phyloP scores from a whole-genome alignment of 139 green algal species.

The Prasinococcaceae sp. region DNA sequence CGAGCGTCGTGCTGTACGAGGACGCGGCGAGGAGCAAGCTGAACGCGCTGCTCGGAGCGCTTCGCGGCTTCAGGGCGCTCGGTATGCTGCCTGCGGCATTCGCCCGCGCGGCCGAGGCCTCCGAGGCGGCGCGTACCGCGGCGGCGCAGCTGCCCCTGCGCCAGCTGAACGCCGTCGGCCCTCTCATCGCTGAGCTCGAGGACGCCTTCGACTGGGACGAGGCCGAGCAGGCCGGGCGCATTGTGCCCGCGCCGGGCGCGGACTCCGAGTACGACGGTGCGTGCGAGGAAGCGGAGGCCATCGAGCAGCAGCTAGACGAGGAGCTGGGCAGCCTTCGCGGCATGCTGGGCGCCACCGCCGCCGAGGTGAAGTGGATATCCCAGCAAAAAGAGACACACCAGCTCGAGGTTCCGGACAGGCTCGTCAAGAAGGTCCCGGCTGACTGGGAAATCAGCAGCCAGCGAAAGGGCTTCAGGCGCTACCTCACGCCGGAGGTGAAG shows the following conservation, averaged over 20 bases:
- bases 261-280: conserved; percentile 59
- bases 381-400: conserved; percentile 74
- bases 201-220: conserved; percentile 60
- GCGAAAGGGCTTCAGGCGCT: conserved; percentile 59
- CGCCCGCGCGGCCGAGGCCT: conserved; percentile 19
- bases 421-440: conserved; percentile 16
- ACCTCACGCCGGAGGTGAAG: conserved; percentile 34
- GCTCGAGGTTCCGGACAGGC: conserved; percentile 65
- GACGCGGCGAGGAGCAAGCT: conserved; percentile 36
- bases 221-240: conserved; percentile 50
- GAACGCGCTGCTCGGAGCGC: conserved; percentile 19
- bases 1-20: conserved; percentile 86
- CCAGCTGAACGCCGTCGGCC: no score
- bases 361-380: neutral
- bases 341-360: neutral
- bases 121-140: no score
- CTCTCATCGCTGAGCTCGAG: conserved; percentile 43
- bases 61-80: conserved; percentile 39
- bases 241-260: conserved; percentile 50
- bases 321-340: conserved; percentile 6
- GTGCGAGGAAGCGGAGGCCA: conserved; percentile 21
- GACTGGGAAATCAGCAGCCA: conserved; percentile 38
- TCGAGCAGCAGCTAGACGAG: conserved; percentile 37
- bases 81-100: no score
- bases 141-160: no score